These are phyloP conservation scores for Amaranthus hypochondriacus DNA, from an alignment of 148 eudicot species.

Conservation along the genomic window DNA sequence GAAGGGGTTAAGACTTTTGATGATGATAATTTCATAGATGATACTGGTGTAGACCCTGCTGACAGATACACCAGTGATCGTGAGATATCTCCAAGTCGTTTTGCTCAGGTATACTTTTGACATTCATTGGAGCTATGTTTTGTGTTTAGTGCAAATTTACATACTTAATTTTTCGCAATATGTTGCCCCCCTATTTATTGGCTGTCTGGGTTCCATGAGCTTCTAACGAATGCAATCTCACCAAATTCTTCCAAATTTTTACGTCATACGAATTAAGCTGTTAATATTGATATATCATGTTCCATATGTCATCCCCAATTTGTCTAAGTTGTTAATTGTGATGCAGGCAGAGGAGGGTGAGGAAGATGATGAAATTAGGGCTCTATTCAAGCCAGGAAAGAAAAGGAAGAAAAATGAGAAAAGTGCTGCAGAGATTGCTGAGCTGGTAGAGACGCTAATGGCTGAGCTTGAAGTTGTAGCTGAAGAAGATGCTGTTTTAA, in stretches of 20 bases:
- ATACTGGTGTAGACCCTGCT: conserved; percentile 81
- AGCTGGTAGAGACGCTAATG: conserved; percentile 68
- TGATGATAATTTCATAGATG: conserved; percentile 95
- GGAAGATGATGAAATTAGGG: conserved; percentile 70
- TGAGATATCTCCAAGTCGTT: conserved; percentile 72
- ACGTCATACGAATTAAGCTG: too few species aligned
- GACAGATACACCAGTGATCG: conserved; percentile 65
- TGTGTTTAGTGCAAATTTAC: background rate
- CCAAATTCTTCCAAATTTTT: too few species aligned
- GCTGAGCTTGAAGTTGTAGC: conserved; percentile 81
- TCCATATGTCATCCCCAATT: background rate
- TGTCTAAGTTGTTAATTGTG: background rate
- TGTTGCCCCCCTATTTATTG: background rate
- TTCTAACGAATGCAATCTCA: background rate
- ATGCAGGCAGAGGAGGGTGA: conserved; percentile 89
- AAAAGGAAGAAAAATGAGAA: conserved; percentile 58
- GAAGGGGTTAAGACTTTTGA: conserved; percentile 62
- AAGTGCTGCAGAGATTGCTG: conserved; percentile 68
- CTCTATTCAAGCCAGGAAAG: conserved; percentile 66
- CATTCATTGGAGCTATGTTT: background rate
- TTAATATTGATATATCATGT: background rate
- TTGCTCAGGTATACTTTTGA: conserved; percentile 57
- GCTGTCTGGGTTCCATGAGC: too few species aligned
- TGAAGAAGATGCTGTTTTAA: conserved; percentile 74
- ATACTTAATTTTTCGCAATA: background rate